These are phyloP conservation scores for Diplodia sapinea DNA, from an alignment of 2,329 filamentous ascomycete species.

Conservation along the genomic window DNA sequence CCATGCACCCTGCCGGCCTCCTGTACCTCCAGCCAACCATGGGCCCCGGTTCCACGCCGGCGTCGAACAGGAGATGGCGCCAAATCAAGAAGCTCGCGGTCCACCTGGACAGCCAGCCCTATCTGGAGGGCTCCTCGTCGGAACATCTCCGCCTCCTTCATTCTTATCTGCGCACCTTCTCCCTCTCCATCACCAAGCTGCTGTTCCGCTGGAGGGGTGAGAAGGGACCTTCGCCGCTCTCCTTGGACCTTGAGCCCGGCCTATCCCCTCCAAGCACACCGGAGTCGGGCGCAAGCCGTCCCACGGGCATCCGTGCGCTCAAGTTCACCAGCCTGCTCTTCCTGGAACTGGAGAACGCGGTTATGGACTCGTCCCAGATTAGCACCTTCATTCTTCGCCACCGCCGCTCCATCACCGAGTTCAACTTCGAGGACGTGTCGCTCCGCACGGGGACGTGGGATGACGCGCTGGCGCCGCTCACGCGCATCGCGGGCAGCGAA, in stretches of 20 bases:
- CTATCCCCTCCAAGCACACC: conserved; percentile 61
- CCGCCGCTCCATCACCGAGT: conserved; percentile 71
- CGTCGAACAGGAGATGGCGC: conserved; percentile 73
- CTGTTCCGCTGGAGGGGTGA: conserved; percentile 77
- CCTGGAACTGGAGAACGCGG: conserved; percentile 74
- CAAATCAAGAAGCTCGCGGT: conserved; percentile 78
- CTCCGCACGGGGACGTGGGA: conserved; percentile 79
- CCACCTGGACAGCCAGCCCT: conserved; percentile 73
- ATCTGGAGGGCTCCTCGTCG: conserved; percentile 58
- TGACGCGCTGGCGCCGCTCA: conserved; percentile 76
- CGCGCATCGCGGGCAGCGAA: conserved; percentile 50
- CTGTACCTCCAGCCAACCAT: conserved; percentile 76
- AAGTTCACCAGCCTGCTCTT: conserved; percentile 70
- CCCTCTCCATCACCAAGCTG: conserved; percentile 69
- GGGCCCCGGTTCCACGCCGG: conserved; percentile 76
- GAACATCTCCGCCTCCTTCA: conserved; percentile 72
- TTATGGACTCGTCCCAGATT: conserved; percentile 74
- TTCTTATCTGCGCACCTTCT: conserved; percentile 76
- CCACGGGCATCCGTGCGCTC: conserved; percentile 47
- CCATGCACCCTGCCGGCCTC: conserved; percentile 76
- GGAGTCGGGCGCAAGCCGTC: conserved; percentile 39
- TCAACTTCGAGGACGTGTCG: conserved; percentile 78
- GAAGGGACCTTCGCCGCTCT: conserved; percentile 75
- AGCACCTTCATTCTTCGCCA: conserved; percentile 71
- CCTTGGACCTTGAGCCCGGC: conserved; percentile 72